Evolutionary conservation across 495 filamentous ascomycete species (phyloP), one percentile per base, ranked within the genome.

Genomic region (Cudoniella acicularis): DNA sequence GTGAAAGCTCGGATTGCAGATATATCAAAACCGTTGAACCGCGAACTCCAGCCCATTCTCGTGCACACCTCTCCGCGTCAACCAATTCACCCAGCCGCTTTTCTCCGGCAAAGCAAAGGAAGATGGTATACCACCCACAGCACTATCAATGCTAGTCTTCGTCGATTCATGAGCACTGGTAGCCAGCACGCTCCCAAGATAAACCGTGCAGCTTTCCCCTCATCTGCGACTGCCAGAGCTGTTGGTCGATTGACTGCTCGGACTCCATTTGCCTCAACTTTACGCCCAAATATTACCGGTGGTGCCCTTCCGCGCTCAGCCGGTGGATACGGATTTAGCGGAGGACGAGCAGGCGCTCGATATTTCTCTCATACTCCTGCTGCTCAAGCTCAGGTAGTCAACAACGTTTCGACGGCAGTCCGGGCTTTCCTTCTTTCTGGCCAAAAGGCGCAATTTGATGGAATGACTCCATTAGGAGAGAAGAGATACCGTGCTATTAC

Each of bases 281-380:
- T 98, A 4, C 88, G 94, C 8, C 94, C 94, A 2, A 97, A 95
- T 64, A 76, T 98, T 46, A 96, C 91, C 0, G 94, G 93, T 22
- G 94, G 94, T 40, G 86, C 89, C 4, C 74, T 98, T 30, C 83
- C 87, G 36, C 84, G 94, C 24, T 89, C 91, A 13, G 88, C 92
- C 16, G 90, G 92, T 55, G 94, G 94, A 1, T 98, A 98, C 74
- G 78, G 82, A 24, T 69, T 90, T 17, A 87, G 89, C 20, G 81
- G 81, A 18, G 80, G 81, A 49, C 80, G 88, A 17, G 71, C 84
- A 40, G 87, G 90, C 30, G 86, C 85, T 16, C 81, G 94, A 49
- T 92, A 89, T 73, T 98, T 98, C 77, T 93, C 89, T 1, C 93
- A 97, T 72, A 84, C 84, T 0, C 88, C 94, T 10, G 83, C 91